Conservation (phyloP, 192 early-diverging fungal species). For the Podochytrium sp. region DNA sequence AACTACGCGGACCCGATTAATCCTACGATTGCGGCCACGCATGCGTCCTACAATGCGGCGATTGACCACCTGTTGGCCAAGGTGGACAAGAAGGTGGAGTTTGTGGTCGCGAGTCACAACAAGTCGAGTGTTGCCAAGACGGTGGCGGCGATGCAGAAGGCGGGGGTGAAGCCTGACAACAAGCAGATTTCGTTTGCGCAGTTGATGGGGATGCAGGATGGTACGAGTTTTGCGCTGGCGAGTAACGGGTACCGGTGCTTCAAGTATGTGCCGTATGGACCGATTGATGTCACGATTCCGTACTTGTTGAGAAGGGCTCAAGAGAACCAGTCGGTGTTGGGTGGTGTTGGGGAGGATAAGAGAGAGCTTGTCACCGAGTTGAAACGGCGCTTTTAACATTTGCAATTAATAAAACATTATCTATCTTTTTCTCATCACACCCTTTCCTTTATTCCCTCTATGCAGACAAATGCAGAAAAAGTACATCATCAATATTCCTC, state of each 20-base stretch:
- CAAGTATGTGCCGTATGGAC: slow-evolving; percentile 87
- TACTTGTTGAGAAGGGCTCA: slow-evolving; percentile 91
- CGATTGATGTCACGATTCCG: slow-evolving; percentile 87
- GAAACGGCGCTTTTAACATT: slow-evolving; percentile 5
- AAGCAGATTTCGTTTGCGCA: slow-evolving; percentile 88
- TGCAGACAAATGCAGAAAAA: too few species aligned
- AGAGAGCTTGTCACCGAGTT: slow-evolving; percentile 32
- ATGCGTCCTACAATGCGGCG: slow-evolving; percentile 80
- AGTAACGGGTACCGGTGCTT: slow-evolving; percentile 68
- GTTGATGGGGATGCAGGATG: slow-evolving; percentile 94
- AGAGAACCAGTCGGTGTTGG: slow-evolving; percentile 86
- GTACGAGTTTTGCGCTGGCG: slow-evolving; percentile 80
- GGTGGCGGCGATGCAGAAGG: slow-evolving; percentile 63
- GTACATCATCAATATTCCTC: too few species aligned
- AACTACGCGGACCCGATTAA: slow-evolving; percentile 84
- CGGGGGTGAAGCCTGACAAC: slow-evolving; percentile 50
- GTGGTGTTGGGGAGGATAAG: slow-evolving; percentile 46
- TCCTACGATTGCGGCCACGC: slow-evolving; percentile 77
- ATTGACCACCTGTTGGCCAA: slow-evolving; percentile 73
- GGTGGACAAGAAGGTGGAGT: slow-evolving; percentile 63
- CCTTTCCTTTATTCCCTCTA: too few species aligned
- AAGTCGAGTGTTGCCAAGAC: slow-evolving; percentile 73
- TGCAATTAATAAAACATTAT: too few species aligned
- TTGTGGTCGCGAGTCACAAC: slow-evolving; percentile 94
- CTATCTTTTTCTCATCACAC: too few species aligned